Base-by-base conservation (phyloP, 164 flowering plant species). In the Stephania japonica region DNA sequence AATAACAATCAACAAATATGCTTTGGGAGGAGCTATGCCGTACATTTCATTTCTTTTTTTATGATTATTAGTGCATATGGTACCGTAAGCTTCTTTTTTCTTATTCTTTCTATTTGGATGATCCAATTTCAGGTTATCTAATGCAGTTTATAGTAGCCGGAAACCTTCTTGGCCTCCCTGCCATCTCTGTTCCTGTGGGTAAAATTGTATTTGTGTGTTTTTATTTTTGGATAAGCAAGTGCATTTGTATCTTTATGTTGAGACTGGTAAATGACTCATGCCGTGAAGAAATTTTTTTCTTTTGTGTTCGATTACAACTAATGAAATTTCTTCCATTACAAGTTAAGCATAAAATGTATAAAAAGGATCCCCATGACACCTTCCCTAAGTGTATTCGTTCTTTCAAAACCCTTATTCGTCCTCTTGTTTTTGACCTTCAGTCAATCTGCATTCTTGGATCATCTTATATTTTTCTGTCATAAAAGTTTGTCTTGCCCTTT, bases 141-240 rank as follows among this genome's bases (percentile, higher is more conserved):
- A 92, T 91, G 98, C 88, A 87, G 59, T 95, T 93, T 75, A 73
- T 89, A 43, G n/a, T 84, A 72, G 84, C 94, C 11, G 90, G 85
- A 75, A 93, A 95, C 83, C 93, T 95, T 80, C 93, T 95, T 77
- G 99, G 99, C 65, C 81, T 95, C 70, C 98, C 99, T 32, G 98
- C 99, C 73, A 93, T 91, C 49, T 80, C 97, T 74, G 88, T 95
- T 67, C 99, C 99, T 21, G 97, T 94, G 77, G 77, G 94, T 84
- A 56, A 42, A 76, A 23, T 14, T 32, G 38, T 32, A 32, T 32
- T 32, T 32, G 2, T 32, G 38, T 32, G 38, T 32, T 32, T 32
- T 32, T 32, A 32, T 32, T 32, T 32, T 32, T 4, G 38, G 38
- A 32, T 32, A 32, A 32, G 38, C 38, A 32, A 32, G 4, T 32